These are phyloP conservation scores for Ligustrum vulgare DNA, from an alignment of 257 asterid species.

Conservation along the genomic window DNA sequence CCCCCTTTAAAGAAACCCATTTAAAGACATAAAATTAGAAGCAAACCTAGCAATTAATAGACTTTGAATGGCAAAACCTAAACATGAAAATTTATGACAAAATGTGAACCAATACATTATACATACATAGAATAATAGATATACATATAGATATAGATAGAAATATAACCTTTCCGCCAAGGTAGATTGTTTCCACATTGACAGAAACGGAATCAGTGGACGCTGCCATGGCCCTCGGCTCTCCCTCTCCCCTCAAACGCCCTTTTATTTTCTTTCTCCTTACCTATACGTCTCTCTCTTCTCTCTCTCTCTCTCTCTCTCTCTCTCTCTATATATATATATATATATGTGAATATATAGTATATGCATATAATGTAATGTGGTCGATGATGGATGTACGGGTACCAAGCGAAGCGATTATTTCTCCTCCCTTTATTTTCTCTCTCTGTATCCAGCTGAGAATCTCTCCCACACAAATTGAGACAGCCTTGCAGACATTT, in stretches of 20 bases:
- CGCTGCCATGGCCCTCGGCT: slow-evolving; percentile 45
- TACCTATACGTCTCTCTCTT: slow-evolving; percentile 14
- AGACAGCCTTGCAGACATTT: background rate
- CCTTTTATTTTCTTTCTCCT: slow-evolving; percentile 1
- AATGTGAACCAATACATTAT: background rate
- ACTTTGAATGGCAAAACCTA: background rate
- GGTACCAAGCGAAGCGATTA: background rate
- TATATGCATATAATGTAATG: background rate
- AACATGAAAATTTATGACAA: background rate
- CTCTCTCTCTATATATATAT: background rate
- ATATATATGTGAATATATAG: background rate
- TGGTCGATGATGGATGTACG: background rate
- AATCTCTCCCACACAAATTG: background rate
- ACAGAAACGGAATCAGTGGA: slow-evolving; percentile 39
- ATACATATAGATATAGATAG: too few species aligned
- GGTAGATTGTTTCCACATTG: slow-evolving; percentile 41
- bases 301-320: background rate
- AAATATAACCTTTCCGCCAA: slow-evolving; percentile 46
- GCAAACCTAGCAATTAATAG: background rate
- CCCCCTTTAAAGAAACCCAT: background rate
- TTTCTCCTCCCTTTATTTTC: background rate
- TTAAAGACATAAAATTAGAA: background rate
- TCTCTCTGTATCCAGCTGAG: background rate
- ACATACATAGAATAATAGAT: too few species aligned
- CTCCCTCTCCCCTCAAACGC: slow-evolving; percentile 9